Conservation (phyloP, 441 rosid species). For the Omphalea diandra region DNA sequence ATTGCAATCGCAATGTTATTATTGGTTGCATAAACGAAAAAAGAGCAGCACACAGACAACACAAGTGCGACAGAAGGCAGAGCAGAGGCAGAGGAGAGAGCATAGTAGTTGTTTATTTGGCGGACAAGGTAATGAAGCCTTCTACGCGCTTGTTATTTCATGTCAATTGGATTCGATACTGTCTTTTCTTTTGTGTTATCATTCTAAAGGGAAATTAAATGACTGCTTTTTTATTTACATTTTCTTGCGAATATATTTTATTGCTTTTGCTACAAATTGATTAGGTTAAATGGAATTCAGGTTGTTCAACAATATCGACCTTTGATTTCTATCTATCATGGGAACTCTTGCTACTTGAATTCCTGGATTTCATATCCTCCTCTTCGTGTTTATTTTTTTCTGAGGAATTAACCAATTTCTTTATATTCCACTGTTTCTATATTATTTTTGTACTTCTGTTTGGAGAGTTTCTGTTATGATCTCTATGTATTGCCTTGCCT, state of each 20-base stretch:
- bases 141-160: not conserved
- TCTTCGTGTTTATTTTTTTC: not conserved
- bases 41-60: not conserved
- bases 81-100: not conserved
- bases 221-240: not conserved
- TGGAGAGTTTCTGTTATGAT: not conserved
- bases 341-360: not conserved
- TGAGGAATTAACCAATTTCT: not conserved
- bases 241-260: not conserved
- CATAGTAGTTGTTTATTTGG: not conserved
- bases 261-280: not conserved
- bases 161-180: not conserved
- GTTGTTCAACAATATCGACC: not conserved
- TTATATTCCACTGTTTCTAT: not conserved
- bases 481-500: not conserved
- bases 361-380: not conserved
- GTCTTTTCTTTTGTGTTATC: not conserved
- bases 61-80: not conserved
- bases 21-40: not conserved
- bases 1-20: not conserved
- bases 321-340: not conserved
- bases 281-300: not conserved
- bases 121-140: constrained; percentile 5
- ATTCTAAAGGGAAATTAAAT: not conserved
- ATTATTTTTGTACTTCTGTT: not conserved